Evolutionary conservation across 2,329 filamentous ascomycete species (phyloP), one percentile per base, ranked within the genome.

Genomic region (Colletotrichum sp.): DNA sequence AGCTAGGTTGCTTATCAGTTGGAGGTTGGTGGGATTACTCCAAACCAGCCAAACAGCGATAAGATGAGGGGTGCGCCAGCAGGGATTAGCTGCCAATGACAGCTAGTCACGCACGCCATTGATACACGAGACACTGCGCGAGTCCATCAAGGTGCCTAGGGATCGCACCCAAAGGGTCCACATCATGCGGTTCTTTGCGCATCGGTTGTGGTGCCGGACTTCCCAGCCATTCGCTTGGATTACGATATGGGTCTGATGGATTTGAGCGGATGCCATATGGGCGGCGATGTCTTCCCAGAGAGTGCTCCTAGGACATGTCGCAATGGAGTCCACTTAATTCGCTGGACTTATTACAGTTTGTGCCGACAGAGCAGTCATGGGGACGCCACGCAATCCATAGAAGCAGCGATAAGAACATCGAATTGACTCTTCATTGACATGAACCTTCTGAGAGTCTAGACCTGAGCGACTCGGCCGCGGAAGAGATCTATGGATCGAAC

Each of bases 11-110:
- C 72, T 72, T 75, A 75, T 75, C 72, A 75, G 72, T 75, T 63
- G 72, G 72, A 72, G 52, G 34, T 34, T 24, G 49, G 44, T 28
- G 69, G 32, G 60, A 52, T 12, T 2, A 49, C 44, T 49, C 6
- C 16, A 44, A 55, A 71, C 60, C 55, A 71, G 26, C 72, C 72
- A 75, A 67, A 72, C 72, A 75, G 68, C 68, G 63, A 72, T 39
- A 39, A 67, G 68, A 24, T 49, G 66, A 34, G 52, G 68, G 52
- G 68, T 26, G 18, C 26, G 21, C 13, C 49, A 15, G 26, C 72
- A 75, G 68, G 72, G 72, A 72, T 75, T n/a, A 67, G 66, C 30
- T 44, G 67, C 71, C 68, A 24, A 34, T 52, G 63, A 62, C 36
- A 8, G 55, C 64, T 64, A 67, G 68, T 74, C 71, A 63, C 39